These are phyloP conservation scores for Juncus effusus DNA, from an alignment of 176 grass and related monocot species.

Conservation along the genomic window DNA sequence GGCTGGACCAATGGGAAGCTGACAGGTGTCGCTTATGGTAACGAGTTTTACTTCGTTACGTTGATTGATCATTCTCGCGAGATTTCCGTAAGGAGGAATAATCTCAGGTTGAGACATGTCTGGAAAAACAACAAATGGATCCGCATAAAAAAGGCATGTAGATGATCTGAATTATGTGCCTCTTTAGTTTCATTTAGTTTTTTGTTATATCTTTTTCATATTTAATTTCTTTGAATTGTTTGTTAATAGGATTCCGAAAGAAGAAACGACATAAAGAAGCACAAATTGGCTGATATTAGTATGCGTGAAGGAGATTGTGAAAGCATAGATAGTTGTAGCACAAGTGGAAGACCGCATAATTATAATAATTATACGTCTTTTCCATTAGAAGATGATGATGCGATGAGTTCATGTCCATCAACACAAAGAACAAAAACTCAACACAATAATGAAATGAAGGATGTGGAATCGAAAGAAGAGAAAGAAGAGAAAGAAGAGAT, in stretches of 20 bases:
- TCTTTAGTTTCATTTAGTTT: neutral
- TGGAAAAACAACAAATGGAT: constrained; percentile 67
- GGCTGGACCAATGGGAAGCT: constrained; percentile 69
- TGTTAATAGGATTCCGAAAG: constrained; percentile 28
- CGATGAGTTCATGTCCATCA: constrained; percentile 3
- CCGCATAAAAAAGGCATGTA: constrained; percentile 51
- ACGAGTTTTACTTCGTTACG: constrained; percentile 40
- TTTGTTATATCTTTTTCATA: neutral
- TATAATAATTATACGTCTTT: neutral
- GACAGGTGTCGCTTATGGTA: constrained; percentile 31
- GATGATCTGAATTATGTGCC: neutral
- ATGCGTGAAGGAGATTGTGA: constrained; percentile 44
- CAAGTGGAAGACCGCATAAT: constrained; percentile 36
- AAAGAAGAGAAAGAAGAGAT: neutral
- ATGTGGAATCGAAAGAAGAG: constrained; percentile 2
- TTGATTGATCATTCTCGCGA: constrained; percentile 44
- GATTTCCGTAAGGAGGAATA: constrained; percentile 31
- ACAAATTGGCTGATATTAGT: constrained; percentile 37
- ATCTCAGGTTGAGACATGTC: constrained; percentile 44
- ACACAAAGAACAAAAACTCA: neutral
- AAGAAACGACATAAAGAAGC: constrained; percentile 36
- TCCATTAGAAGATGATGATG: constrained; percentile 2
- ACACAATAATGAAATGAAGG: too few species aligned
- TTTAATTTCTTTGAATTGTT: neutral
- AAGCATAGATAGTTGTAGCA: constrained; percentile 59